A percentile compares a stretch with the other conserved stretches of the same genome.
These are phyloP conservation scores for Sisymbrium irio DNA, from an alignment of 345 rosid species.

Conservation along the genomic window DNA sequence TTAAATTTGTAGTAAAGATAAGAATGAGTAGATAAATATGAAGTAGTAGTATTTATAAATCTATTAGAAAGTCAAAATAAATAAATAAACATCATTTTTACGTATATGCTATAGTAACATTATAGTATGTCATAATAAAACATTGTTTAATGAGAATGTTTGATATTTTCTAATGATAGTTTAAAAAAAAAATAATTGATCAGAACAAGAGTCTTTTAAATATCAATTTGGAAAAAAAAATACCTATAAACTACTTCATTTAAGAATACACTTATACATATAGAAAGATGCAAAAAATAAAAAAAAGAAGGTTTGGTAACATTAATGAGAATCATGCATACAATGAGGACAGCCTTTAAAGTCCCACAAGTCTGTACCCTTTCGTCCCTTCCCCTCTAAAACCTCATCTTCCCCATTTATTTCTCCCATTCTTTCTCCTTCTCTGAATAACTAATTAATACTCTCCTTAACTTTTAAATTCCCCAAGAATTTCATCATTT, in stretches of 20 bases:
- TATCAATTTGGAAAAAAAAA: background rate
- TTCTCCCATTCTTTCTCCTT: background rate
- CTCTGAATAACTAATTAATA: background rate
- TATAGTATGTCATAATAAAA: background rate
- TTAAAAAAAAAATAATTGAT: background rate
- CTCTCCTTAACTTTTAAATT: background rate
- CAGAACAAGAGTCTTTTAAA: background rate
- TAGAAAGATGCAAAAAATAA: background rate
- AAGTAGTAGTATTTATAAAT: no score
- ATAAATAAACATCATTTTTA: background rate
- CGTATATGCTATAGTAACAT: background rate
- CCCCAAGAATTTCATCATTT: background rate
- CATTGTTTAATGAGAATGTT: background rate
- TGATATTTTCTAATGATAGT: background rate
- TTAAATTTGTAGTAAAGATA: no score
- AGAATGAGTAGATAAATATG: no score
- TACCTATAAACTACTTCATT: background rate
- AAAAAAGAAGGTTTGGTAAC: background rate
- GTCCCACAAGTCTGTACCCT: constrained; percentile 3
- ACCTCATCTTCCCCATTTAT: background rate
- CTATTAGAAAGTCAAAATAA: no score
- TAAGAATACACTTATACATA: background rate
- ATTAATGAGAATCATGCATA: background rate
- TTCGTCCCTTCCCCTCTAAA: background rate
- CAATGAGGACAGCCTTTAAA: background rate